phyloP scores from a whole-genome alignment of 2,329 filamentous ascomycete genomes.

The Pseudocercospora fuligena region DNA sequence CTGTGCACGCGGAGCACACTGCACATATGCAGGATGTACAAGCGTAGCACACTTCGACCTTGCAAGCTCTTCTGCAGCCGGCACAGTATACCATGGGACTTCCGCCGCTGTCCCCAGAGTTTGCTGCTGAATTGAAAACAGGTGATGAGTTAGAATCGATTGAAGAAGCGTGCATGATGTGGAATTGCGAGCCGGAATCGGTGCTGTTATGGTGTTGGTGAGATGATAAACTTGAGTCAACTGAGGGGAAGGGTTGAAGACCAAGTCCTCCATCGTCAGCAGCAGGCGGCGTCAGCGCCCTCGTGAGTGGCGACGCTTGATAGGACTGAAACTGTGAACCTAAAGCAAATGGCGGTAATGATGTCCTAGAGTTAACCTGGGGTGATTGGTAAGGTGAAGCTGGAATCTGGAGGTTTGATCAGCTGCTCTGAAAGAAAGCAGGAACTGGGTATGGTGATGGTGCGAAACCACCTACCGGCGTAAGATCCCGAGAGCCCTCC shows the following conservation, averaged over 20 bases:
- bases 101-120: constrained; percentile 16
- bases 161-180: constrained; percentile 55
- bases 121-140: constrained; percentile 34
- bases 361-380: constrained; percentile 58
- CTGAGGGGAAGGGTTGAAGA: constrained; percentile 80
- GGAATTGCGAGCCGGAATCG: constrained; percentile 69
- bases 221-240: constrained; percentile 64
- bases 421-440: constrained; percentile 15
- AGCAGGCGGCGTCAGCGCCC: constrained; percentile 81
- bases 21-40: constrained; percentile 97
- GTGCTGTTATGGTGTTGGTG: constrained; percentile 41
- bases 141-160: constrained; percentile 62
- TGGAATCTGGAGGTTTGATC: constrained; percentile 44
- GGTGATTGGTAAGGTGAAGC: constrained; percentile 59
- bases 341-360: constrained; percentile 63
- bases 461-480: constrained; percentile 68
- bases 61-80: constrained; percentile 77
- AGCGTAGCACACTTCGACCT: constrained; percentile 83
- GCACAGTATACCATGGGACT: constrained; percentile 72
- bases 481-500: constrained; percentile 80
- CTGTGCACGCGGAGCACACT: constrained; percentile 85
- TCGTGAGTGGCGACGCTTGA: constrained; percentile 87
- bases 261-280: constrained; percentile 48
- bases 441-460: constrained; percentile 12
- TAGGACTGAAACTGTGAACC: constrained; percentile 66